These are phyloP conservation scores for Stemphylium lycopersici DNA, from an alignment of 2,329 filamentous ascomycete species.

Conservation along the genomic window DNA sequence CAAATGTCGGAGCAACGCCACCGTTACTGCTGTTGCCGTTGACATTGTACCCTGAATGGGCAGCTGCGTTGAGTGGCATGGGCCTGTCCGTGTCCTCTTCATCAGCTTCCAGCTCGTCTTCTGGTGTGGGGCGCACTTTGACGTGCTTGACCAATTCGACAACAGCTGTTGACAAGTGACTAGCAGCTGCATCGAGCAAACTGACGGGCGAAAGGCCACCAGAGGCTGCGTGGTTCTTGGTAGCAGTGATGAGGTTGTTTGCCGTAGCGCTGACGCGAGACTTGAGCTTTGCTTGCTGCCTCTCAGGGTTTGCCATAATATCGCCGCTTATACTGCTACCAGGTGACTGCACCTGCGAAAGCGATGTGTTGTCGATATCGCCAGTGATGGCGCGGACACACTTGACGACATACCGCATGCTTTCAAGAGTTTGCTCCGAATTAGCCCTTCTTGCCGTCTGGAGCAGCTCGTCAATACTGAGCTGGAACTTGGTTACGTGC, in stretches of 20 bases:
- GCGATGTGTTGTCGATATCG: conserved; percentile 68
- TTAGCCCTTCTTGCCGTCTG: conserved; percentile 76
- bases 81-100: conserved; percentile 54
- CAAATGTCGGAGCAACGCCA: conserved; percentile 13
- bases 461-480: conserved; percentile 89
- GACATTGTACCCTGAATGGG: conserved; percentile 28
- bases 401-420: conserved; percentile 85
- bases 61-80: conserved; percentile 39
- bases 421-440: conserved; percentile 76
- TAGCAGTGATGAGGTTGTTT: conserved; percentile 93
- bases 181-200: conserved; percentile 88
- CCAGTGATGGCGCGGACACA: conserved; percentile 84
- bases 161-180: conserved; percentile 83
- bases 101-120: conserved; percentile 77
- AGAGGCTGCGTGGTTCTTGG: conserved; percentile 85
- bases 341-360: conserved; percentile 46
- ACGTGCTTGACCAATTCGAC: conserved; percentile 83
- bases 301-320: conserved; percentile 38
- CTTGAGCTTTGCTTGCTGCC: conserved; percentile 73
- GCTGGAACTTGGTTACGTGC: conserved; percentile 93
- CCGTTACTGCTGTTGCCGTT: conserved; percentile 26
- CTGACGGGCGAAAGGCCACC: conserved; percentile 91
- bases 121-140: conserved; percentile 80
- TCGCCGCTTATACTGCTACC: conserved; percentile 46
- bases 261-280: conserved; percentile 87